A percentile compares a stretch with the other conserved stretches of the same genome.
Evolutionary conservation across 2,329 filamentous ascomycete genomes (phyloP).

Genomic region (Bertia moriformis): DNA sequence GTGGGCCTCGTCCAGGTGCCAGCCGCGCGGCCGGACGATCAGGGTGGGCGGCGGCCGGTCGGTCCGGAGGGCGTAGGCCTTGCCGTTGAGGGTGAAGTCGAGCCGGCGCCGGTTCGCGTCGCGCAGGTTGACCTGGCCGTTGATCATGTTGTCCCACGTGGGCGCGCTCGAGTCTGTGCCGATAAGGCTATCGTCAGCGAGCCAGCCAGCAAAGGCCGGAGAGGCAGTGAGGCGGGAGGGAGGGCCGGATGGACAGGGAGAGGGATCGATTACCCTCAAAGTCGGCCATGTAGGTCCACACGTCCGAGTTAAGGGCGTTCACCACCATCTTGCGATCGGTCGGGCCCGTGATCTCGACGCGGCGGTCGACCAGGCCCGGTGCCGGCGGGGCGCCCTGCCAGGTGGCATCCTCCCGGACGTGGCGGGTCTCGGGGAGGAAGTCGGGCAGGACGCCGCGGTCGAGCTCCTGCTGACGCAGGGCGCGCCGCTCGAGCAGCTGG

Average conservation of each 20-base stretch:
- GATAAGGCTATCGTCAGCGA: too few species aligned
- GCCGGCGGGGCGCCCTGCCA: slow-evolving; percentile 89
- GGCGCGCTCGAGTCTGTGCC: slow-evolving; percentile 67
- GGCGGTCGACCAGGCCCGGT: slow-evolving; percentile 79
- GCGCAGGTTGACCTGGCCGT: slow-evolving; percentile 93
- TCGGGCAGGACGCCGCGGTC: slow-evolving; percentile 80
- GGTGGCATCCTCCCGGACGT: slow-evolving; percentile 87
- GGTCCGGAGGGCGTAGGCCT: slow-evolving; percentile 97
- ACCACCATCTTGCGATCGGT: slow-evolving; percentile 99
- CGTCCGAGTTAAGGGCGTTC: slow-evolving; percentile 87
- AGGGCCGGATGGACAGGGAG: too few species aligned
- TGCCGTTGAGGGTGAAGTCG: slow-evolving; percentile 87
- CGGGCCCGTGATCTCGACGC: slow-evolving; percentile 92
- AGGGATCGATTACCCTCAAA: too few species aligned
- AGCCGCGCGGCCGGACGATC: slow-evolving; percentile 86
- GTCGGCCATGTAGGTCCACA: slow-evolving; percentile 99
- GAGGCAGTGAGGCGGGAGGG: too few species aligned
- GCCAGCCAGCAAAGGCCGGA: too few species aligned
- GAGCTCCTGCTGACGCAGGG: slow-evolving; percentile 77
- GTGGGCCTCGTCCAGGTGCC: slow-evolving; percentile 98
- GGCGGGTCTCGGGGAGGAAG: slow-evolving; percentile 88
- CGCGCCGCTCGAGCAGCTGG: slow-evolving; percentile 71
- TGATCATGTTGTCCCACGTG: slow-evolving; percentile 99
- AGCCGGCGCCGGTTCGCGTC: slow-evolving; percentile 86
- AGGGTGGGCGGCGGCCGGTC: slow-evolving; percentile 71